phyloP scores from a whole-genome alignment of 2,329 filamentous ascomycete genomes.

The Grosmannia huntii region DNA sequence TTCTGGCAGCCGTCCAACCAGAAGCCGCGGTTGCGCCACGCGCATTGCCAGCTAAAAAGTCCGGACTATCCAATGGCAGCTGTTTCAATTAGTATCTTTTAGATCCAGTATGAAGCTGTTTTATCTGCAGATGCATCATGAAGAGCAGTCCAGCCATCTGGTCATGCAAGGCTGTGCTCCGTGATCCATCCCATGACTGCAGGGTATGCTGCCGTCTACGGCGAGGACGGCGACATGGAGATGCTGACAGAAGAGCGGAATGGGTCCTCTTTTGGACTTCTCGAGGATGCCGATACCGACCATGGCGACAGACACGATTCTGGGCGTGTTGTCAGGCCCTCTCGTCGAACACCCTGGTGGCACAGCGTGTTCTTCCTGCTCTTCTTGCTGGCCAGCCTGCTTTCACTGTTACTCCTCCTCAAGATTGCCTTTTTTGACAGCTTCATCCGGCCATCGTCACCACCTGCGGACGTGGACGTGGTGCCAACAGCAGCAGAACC shows the following conservation, averaged over 20 bases:
- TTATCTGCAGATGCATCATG: neutral
- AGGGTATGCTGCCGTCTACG: neutral
- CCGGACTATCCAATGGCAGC: neutral
- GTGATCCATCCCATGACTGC: neutral
- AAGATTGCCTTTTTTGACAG: slow-evolving; percentile 9
- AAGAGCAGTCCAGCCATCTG: neutral
- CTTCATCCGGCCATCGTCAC: neutral
- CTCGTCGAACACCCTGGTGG: neutral
- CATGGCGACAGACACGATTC: neutral
- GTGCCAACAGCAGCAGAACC: neutral
- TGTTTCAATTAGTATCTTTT: neutral
- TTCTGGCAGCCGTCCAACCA: neutral
- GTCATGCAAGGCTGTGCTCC: neutral
- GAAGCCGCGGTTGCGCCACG: neutral
- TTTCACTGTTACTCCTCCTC: slow-evolving; percentile 9
- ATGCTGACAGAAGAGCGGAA: neutral
- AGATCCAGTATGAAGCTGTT: no score
- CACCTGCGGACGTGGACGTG: neutral
- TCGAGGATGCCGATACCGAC: neutral
- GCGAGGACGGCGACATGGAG: neutral
- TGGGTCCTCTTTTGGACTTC: neutral
- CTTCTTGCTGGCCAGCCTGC: neutral
- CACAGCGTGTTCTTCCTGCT: neutral
- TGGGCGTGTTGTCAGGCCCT: neutral
- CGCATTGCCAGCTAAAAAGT: neutral